phyloP scores from a whole-genome alignment of 495 filamentous ascomycete genomes.

The Chaetomium fimeti region DNA sequence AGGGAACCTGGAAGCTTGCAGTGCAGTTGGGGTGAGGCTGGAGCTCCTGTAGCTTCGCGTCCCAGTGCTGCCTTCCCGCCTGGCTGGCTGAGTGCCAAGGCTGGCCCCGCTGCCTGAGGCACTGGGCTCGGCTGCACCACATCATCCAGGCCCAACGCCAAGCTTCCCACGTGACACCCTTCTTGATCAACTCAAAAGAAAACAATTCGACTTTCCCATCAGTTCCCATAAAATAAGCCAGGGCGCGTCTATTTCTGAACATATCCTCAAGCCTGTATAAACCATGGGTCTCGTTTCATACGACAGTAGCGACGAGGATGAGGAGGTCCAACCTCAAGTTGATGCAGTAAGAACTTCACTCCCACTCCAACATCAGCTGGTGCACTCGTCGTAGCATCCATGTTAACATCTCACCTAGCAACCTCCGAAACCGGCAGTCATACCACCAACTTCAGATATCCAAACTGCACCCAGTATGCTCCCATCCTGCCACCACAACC shows the following conservation, averaged over 20 bases:
- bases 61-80: conserved; percentile 39
- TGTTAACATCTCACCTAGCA: conserved; percentile 20
- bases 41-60: conserved; percentile 42
- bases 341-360: conserved; percentile 10
- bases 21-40: conserved; percentile 30
- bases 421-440: conserved; percentile 3
- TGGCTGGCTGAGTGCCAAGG: conserved; percentile 26
- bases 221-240: background rate
- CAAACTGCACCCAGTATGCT: background rate
- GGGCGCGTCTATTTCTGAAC: background rate
- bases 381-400: background rate
- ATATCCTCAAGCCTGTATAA: background rate
- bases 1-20: conserved; percentile 9
- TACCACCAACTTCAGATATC: background rate
- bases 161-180: conserved; percentile 36
- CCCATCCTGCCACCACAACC: background rate
- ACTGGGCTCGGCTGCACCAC: no score
- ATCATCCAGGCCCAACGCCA: no score
- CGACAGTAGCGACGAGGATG: conserved; percentile 77
- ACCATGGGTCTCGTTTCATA: conserved; percentile 69
- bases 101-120: conserved; percentile 10
- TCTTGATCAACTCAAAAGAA: conserved; percentile 21
- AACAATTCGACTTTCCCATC: conserved; percentile 11
- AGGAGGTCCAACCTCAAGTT: conserved; percentile 38
- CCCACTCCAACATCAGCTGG: conserved; percentile 1